Conservation (phyloP, 176 grass and related monocot species). For the Oryza meridionalis region DNA sequence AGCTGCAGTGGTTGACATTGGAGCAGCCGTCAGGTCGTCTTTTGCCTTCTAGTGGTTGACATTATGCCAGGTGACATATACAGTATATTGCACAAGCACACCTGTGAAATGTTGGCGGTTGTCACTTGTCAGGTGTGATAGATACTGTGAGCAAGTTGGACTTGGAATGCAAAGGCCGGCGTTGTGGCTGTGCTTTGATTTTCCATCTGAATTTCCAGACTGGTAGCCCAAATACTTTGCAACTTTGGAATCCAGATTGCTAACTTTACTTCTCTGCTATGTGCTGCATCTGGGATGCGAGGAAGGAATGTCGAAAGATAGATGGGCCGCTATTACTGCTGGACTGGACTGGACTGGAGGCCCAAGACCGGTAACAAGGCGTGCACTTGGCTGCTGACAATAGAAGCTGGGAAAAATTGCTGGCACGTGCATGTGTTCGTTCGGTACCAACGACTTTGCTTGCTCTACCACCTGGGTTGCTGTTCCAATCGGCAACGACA, state of each 20-base stretch:
- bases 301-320: not conserved
- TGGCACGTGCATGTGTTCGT: not conserved
- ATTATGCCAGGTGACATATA: conserved; percentile 6
- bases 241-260: too few species aligned
- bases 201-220: not conserved
- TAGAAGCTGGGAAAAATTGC: not conserved
- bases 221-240: not conserved
- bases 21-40: not conserved
- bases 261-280: too few species aligned
- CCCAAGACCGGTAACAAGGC: not conserved
- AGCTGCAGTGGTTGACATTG: conserved; percentile 10
- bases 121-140: not conserved
- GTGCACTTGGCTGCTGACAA: not conserved
- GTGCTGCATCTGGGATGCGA: too few species aligned
- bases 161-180: not conserved
- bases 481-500: not conserved
- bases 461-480: too few species aligned
- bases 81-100: not conserved
- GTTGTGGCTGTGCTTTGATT: not conserved
- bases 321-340: not conserved
- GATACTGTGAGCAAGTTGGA: not conserved
- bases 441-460: too few species aligned
- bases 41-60: not conserved
- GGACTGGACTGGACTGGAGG: not conserved
- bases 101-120: conserved; percentile 6